Conservation (phyloP, 2,329 filamentous ascomycete genomes). For the Exophiala lecanii-corni region DNA sequence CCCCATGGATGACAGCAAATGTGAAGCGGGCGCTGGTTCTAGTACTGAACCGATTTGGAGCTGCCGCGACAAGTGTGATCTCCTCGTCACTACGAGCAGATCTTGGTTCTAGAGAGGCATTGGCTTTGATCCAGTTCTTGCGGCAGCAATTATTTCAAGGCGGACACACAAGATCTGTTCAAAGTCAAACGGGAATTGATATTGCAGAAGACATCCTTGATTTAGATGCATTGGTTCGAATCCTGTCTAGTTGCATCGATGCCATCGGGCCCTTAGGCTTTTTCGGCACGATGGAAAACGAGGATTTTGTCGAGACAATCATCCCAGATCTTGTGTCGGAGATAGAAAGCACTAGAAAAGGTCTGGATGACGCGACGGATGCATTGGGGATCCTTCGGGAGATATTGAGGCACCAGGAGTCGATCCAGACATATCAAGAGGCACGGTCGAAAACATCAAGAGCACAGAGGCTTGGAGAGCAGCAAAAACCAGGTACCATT, state of each 20-base stretch:
- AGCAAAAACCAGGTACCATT: constrained; percentile 19
- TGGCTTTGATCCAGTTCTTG: constrained; percentile 29
- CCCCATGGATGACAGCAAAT: constrained; percentile 11
- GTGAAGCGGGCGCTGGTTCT: constrained; percentile 16
- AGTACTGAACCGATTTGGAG: constrained; percentile 16
- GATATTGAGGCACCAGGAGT: constrained; percentile 40
- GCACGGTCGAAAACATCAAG: constrained; percentile 2
- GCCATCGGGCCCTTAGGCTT: constrained; percentile 44
- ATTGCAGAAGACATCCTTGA: constrained; percentile 12
- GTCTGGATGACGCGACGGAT: constrained; percentile 45
- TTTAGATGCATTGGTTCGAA: constrained; percentile 36
- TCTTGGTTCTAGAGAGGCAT: constrained; percentile 17
- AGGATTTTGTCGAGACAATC: constrained; percentile 35
- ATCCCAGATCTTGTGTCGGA: constrained; percentile 46
- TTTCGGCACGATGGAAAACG: constrained; percentile 33
- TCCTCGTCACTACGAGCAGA: constrained; percentile 16
- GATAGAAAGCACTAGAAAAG: constrained; percentile 43
- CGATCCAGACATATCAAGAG: constrained; percentile 21
- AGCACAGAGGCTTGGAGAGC: constrained; percentile 1
- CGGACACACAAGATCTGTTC: constrained; percentile 23
- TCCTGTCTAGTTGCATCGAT: constrained; percentile 44
- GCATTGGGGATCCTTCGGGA: constrained; percentile 45
- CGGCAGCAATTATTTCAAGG: constrained; percentile 27
- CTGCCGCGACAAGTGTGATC: constrained; percentile 8
- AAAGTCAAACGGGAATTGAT: constrained; percentile 4